Evolutionary conservation across 177 flowering plant species (phyloP), one percentile per base, ranked within the genome.

Genomic region (Vitis hybrid): DNA sequence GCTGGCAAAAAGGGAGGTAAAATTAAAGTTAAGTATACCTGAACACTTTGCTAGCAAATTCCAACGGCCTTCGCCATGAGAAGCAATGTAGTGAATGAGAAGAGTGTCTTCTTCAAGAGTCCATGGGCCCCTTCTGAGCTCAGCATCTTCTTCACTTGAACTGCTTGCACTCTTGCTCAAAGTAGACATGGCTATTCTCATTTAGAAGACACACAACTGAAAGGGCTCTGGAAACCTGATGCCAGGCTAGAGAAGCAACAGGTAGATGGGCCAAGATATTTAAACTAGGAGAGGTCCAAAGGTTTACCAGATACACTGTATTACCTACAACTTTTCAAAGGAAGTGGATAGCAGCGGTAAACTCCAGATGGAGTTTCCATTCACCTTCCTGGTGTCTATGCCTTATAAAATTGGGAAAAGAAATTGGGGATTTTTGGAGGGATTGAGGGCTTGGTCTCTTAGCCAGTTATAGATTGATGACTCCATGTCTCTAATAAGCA

Each of bases 101-200:
- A 85, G 75, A 68, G 71, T 78, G 70, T 92, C 97, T 79, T 92
- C 97, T 35, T 92, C 93, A 50, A 82, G 81, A 48, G 96, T 92
- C 97, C 97, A 92, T 57, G 97, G 97, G 14, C 97, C 97, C 82
- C 88, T 88, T 68, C 97, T 82, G 6, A 92, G 78, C 59, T 90
- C 89, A 52, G 1, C 52, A 24, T 65, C 80, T 55, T 79, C 87
- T 56, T 78, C 80, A 59, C 71, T 72, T 14, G 57, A 30, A 15
- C 64, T 67, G 13, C 35, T 59, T 7, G 10, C 46, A 60, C 70
- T 78, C 52, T 64, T 72, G n/a, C 16, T 70, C 19, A n/a, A 18
- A 65, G 61, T 51, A 64, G 76, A 55, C 81, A 78, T 82, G 27
- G 72, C 70, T 13, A 55, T 56, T 72, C 60, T 56, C 62, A 18